Base-by-base conservation (phyloP, 257 asterid species). In the Rehmannia glutinosa region DNA sequence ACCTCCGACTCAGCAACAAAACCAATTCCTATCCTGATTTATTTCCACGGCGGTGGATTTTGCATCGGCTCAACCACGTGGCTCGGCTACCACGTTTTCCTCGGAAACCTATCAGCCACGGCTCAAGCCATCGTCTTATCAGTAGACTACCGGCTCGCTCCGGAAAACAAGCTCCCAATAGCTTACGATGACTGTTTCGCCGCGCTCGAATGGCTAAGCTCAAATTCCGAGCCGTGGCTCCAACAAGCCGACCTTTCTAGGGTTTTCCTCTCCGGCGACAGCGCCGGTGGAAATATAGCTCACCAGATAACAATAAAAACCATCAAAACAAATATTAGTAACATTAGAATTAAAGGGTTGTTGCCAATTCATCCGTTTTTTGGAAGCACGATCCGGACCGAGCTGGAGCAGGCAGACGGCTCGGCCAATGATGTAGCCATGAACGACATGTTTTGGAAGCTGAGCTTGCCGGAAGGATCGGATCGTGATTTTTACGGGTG, bases 41-140 rank as follows among this genome's bases (percentile, higher is more conserved):
- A 92, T 49, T 92, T 92, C 82, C 98, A 92, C 51, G 98, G 98
- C 2, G 96, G 95, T 8, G 96, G 96, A 7, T 92, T 92, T 60
- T 85, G 95, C 79, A 83, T 87, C 30, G 92, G 96, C 73, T 81
- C 97, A 45, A 89, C 97, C 24, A 73, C 92, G 3, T 87, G 96
- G 96, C 71, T 67, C 9, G 89, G 90, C 24, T 89, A 85, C 81
- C 92, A 91, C 79, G 0, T 53, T 21, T 89, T 89, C 83, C 75
- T 92, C 1, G 89, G 84, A 3, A 83, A 82, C 70, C 72, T 87
- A 12, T 75, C 96, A 2, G 75, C 78, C 16, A 23, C 63, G 0
- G 83, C 92, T 21, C 67, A 69, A 51, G 60, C 73, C 50, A 84
- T 87, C 30, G 62, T 92, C 49, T 12, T 89, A 3, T 92, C 95